Base-by-base conservation (phyloP, 106 monocot genomes). In the Phalaenopsis aphrodite region DNA sequence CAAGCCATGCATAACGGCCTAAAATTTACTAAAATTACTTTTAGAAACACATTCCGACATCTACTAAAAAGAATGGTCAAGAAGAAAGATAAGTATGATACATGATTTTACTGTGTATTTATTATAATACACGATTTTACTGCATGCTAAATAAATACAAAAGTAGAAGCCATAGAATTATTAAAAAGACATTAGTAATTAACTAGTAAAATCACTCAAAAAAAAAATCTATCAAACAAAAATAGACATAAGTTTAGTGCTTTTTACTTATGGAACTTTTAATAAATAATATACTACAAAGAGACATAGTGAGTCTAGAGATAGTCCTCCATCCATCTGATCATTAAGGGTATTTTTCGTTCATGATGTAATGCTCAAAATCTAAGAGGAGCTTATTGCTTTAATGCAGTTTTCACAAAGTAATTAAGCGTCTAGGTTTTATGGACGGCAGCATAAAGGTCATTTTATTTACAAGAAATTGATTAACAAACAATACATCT, bases 1-100 rank as follows among this genome's bases (percentile, higher is more conserved):
- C 14, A 69, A 69, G 39, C 10, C 9, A 38, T 69, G 14, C 36
- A 64, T 64, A 23, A 64, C 64, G 6, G 23, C 36, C 8, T 39
- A 39, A 23, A 69, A 9, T 69, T 39, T 69, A 69, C 69, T 69
- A 12, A 69, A 37, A 69, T 3, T 39, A 39, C 2, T 69, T 69
- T 69, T 69, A 39, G 39, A 21, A 38, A 65, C 24, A 39, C 69
- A 69, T 69, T 69, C 69, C 8, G 23, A 65, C 38, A 36, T 39
- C 39, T 69, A 38, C 10, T 8, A 66, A 66, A 69, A 36, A 39
- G 39, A 69, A 11, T 4, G 3, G 39, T 11, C 36, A 11, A 37
- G 38, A 69, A 69, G 15, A 69, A 69, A 69, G 24, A 65, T 65
- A 65, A 65, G 10, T n/a, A 65, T 65, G 39, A 69, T 39, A 69